Evolutionary conservation across 2,329 filamentous ascomycete species (phyloP), one percentile per base, ranked within the genome.

Genomic region (Curvularia hawaiiensis): DNA sequence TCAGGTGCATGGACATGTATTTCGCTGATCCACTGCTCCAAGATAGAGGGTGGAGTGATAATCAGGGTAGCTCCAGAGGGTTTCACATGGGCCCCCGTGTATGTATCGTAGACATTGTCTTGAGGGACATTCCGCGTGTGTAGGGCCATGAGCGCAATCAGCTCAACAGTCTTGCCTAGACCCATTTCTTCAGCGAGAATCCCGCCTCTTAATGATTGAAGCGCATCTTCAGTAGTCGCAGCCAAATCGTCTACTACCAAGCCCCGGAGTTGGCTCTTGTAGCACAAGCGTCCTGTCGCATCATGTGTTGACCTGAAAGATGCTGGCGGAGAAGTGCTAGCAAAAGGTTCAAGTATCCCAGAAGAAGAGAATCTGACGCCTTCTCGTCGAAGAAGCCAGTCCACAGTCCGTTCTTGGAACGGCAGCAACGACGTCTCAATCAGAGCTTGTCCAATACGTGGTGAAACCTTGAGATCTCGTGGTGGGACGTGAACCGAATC

Each of bases 161-260:
- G 80, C 75, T 94, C 91, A 3, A 93, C 80, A 0, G 90, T 94
- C 73, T 94, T 94, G 1, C 90, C 90, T 1, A 94, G 79, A 0
- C 90, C 90, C 90, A 94, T 94, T 73, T 94, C 90, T 69, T 94
- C 90, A 0, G 89, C 87, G 5, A 94, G 78, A 47, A 92, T 88
- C 0, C 90, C 90, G 3, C 87, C 87, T 35, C 69, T 75, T 2
- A 81, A 56, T 16, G 67, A 85, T 77, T 22, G 73, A 58, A 44
- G 52, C 9, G 67, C 59, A 54, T 77, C 70, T 11, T 45, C 55
- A 33, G 74, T 72, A 53, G 85, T 86, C 3, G 76, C 67, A 0
- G 69, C 59, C 9, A 79, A 58, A 66, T 89, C 80, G 38, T 78
- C 78, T 1, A 85, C 82, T 4, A 87, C 79, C 14, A 85, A 75